Evolutionary conservation across 2,329 filamentous ascomycete genomes (phyloP), one percentile per base, ranked within the genome.

Genomic region (Alternaria atra): DNA sequence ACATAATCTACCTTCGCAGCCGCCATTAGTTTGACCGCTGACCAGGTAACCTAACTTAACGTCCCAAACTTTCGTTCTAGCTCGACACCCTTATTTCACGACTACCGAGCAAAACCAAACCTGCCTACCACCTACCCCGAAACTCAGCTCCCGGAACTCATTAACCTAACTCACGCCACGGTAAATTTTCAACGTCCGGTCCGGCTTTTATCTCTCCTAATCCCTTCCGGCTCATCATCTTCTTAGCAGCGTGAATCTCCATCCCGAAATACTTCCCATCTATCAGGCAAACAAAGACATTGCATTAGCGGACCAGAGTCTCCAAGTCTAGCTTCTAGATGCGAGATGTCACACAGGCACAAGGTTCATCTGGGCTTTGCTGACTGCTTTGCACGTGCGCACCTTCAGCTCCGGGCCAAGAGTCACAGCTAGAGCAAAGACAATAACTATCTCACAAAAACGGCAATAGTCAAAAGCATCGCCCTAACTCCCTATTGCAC

Each of bases 21-120:
- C 46, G n/a, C 20, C 46, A 50, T 35, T 23, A 37, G 20, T 27
- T 37, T 35, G 32, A 50, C 46, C 46, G n/a, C 23, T 35, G 32
- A 50, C 32, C 46, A 37, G 34, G 30, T 27, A 35, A 23, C 30
- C 46, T 37, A 37, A 50, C 15, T 3, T 10, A n/a, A 37, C 13
- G 32, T 35, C 20, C 46, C 32, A 50, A 50, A 50, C 46, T 50
- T 35, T 50, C 30, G n/a, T 50, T n/a, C 32, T 50, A 27, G 46
- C 34, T 35, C 32, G 20, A 35, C 46, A n/a, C 46, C 32, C 30
- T 35, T 27, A 23, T 34, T 25, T 12, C 20, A 48, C 15, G 30
- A 34, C 17, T 48, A 48, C 17, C 46, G 30, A 34, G 46, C 30
- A 23, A 34, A 34, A 23, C 12, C 32, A 34, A 34, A 29, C 46